Evolutionary conservation across 345 rosid species (phyloP), one percentile per base, ranked within the genome.

Genomic region (Salix caprea): DNA sequence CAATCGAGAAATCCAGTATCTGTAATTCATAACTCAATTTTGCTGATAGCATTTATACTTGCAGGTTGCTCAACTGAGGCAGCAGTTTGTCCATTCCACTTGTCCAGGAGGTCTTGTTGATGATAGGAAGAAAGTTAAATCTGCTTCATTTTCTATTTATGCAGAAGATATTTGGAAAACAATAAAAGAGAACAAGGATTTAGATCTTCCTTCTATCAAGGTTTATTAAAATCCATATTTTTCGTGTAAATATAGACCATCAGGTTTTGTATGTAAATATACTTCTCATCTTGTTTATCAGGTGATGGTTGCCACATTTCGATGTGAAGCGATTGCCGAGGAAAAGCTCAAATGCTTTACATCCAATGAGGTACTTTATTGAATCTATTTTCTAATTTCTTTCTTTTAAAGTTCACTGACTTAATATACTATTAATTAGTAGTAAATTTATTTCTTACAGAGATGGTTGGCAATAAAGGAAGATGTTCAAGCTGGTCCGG

Each of bases 91-190:
- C 46, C 85, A 79, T 44, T 82, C 85, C 48, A 79, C 73, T 62
- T 82, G 80, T 76, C 82, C 85, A 46, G 85, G 85, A 76, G 80
- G 85, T 56, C 80, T 82, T 26, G 85, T 82, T 72, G 85, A 82
- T 76, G 85, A 82, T 56, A 76, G 85, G 60, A 64, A 72, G 36
- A 80, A 82, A 46, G 80, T 79, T 69, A 80, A 76, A 58, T 82
- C 85, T 52, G 85, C 85, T 44, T 79, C 85, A 8, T 82, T 82
- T 76, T 72, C 85, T 67, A 76, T 76, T 40, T 73, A 82, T 73
- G 77, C 78, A 2, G 82, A 76, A 48, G 80, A 79, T 52, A 82
- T 82, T 21, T 82, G 85, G 85, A 82, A 73, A 68, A 73, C 70
- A 58, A 82, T 82, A 71, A 82, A 73, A 73, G 85, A 79, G 71